A percentile compares a stretch with the other conserved stretches of the same genome.
phyloP scores from a whole-genome alignment of 192 early-diverging fungal genomes.

The Rhizophagus sp. region DNA sequence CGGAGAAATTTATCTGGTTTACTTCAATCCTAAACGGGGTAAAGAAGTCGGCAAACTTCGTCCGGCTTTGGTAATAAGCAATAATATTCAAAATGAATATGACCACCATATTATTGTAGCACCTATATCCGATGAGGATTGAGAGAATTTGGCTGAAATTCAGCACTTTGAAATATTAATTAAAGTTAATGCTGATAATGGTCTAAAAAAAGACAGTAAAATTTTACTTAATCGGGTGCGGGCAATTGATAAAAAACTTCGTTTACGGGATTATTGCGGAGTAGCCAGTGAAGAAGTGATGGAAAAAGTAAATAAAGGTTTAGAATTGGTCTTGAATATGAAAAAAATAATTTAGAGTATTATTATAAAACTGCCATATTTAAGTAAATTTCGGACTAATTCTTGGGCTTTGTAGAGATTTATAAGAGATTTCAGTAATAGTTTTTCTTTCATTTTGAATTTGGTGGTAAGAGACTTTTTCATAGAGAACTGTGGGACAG shows the following conservation, averaged over 20 bases:
- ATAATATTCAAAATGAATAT: slow-evolving; percentile 15
- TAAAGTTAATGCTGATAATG: neutral
- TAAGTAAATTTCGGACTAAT: too few relatives aligned
- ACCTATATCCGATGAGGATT: neutral
- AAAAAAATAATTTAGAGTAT: neutral
- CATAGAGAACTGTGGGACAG: too few relatives aligned
- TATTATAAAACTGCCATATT: too few relatives aligned
- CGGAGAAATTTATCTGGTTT: slow-evolving; percentile 9
- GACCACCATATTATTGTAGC: neutral
- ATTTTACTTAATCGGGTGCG: slow-evolving; percentile 15
- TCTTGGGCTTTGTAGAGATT: too few relatives aligned
- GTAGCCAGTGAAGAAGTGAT: neutral
- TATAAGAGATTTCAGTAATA: too few relatives aligned
- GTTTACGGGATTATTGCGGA: neutral
- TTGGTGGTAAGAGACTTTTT: too few relatives aligned
- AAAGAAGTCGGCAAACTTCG: slow-evolving; percentile 8
- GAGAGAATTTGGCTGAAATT: neutral
- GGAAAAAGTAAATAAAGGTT: neutral
- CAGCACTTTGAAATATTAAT: neutral
- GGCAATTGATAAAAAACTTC: slow-evolving; percentile 9
- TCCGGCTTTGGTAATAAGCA: slow-evolving; percentile 3
- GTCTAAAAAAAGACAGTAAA: slow-evolving; percentile 5
- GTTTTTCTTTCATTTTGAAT: too few relatives aligned
- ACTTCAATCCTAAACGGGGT: slow-evolving; percentile 3
- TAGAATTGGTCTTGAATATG: neutral